A percentile compares a stretch with the other conserved stretches of the same genome.
Evolutionary conservation across 2,329 filamentous ascomycete species (phyloP).

Genomic region (Beauveria varroae): DNA sequence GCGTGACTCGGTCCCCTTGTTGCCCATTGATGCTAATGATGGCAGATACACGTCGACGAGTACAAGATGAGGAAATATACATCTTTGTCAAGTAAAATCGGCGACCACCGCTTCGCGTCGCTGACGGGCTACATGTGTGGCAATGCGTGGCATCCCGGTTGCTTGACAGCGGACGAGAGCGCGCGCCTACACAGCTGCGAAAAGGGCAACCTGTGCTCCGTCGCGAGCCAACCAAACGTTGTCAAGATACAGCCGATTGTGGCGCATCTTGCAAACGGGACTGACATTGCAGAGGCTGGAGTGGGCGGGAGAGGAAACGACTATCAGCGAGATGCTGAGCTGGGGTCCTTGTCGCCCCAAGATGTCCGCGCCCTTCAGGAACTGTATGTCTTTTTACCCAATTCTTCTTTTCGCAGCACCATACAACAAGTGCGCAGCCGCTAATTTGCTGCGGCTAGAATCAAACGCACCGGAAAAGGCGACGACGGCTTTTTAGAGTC

Average conservation of each 20-base stretch:
- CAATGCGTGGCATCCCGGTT: conserved; percentile 62
- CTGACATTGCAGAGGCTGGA: conserved; percentile 63
- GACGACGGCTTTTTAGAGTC: conserved; percentile 18
- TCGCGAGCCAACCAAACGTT: conserved; percentile 40
- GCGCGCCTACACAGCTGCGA: conserved; percentile 82
- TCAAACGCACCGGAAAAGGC: conserved; percentile 3
- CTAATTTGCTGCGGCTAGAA: background rate
- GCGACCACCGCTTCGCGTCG: conserved; percentile 39
- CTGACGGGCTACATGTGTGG: conserved; percentile 69
- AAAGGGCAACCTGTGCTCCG: conserved; percentile 54
- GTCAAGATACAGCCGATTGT: conserved; percentile 77
- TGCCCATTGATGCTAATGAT: background rate
- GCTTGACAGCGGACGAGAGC: conserved; percentile 55
- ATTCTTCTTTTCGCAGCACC: background rate
- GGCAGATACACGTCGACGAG: conserved; percentile 68
- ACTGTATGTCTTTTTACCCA: conserved; percentile 22
- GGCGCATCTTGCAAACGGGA: conserved; percentile 50
- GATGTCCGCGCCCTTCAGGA: conserved; percentile 43
- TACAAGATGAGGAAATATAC: conserved; percentile 72
- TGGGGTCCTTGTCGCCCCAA: conserved; percentile 50
- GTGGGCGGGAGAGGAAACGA: conserved; percentile 75
- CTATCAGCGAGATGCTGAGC: conserved; percentile 57
- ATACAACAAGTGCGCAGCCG: no score
- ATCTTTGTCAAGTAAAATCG: conserved; percentile 43
- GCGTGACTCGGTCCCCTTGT: background rate